Evolutionary conservation across 768 basidiomycete genomes (phyloP).

Genomic region (Mycena galericulata): DNA sequence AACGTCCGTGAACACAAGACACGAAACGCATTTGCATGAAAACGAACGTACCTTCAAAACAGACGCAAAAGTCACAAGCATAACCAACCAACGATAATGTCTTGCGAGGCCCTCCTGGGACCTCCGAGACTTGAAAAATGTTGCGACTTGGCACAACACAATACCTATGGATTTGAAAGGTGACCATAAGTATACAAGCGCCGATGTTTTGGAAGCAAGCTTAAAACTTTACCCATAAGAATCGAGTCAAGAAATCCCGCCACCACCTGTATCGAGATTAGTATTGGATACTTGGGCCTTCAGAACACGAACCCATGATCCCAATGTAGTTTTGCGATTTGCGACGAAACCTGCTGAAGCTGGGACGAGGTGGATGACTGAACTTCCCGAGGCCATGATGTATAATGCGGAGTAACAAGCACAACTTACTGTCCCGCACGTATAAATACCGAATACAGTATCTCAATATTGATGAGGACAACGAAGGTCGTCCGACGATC

Average conservation of each 20-base stretch:
- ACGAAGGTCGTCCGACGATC: no score
- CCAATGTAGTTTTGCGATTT: conserved; percentile 25
- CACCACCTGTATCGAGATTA: conserved; percentile 12
- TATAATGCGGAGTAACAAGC: neutral
- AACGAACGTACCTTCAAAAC: conserved; percentile 27
- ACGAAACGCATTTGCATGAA: no score
- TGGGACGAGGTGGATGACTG: conserved; percentile 28
- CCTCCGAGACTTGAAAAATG: conserved; percentile 24
- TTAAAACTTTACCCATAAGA: conserved; percentile 15
- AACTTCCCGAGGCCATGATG: conserved; percentile 17
- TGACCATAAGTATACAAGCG: neutral
- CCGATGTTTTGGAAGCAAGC: neutral
- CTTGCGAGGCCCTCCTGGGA: conserved; percentile 28
- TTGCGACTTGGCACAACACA: conserved; percentile 27
- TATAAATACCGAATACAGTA: no score
- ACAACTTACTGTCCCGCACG: no score
- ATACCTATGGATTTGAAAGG: no score
- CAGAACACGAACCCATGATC: conserved; percentile 28
- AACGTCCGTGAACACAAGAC: neutral
- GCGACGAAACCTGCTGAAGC: conserved; percentile 25
- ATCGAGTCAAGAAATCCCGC: conserved; percentile 25
- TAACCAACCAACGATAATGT: conserved; percentile 31
- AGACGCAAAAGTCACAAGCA: conserved; percentile 15
- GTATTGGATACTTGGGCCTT: no score
- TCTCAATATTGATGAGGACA: no score